A percentile compares a stretch with the other conserved stretches of the same genome.
Evolutionary conservation across 805 yeast species (phyloP).

Genomic region (Myxozyma vanderwaltii): DNA sequence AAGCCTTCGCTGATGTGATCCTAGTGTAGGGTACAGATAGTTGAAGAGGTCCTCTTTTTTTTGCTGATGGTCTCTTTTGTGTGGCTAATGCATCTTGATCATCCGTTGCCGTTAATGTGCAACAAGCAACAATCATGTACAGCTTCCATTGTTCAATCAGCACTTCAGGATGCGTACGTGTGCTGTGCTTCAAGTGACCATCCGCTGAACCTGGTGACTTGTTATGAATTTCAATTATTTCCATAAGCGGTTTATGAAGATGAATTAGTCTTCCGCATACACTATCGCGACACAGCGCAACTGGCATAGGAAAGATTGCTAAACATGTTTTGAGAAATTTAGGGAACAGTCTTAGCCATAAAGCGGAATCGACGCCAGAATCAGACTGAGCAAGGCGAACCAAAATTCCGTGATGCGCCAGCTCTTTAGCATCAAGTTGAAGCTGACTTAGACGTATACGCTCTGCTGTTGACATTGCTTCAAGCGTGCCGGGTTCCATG

Average conservation of each 20-base stretch:
- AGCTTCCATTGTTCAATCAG: slow-evolving; percentile 86
- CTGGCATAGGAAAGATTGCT: slow-evolving; percentile 84
- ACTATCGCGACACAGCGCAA: slow-evolving; percentile 87
- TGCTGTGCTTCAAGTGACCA: slow-evolving; percentile 36
- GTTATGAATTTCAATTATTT: slow-evolving; percentile 36
- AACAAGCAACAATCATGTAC: slow-evolving; percentile 86
- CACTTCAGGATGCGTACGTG: slow-evolving; percentile 51
- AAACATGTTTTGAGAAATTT: slow-evolving; percentile 69
- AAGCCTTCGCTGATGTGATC: slow-evolving; percentile 87
- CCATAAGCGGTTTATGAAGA: slow-evolving; percentile 50
- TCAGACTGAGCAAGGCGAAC: slow-evolving; percentile 82
- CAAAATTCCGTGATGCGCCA: slow-evolving; percentile 56
- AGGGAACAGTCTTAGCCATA: slow-evolving; percentile 93
- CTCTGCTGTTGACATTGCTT: slow-evolving; percentile 70
- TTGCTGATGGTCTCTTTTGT: slow-evolving; percentile 51
- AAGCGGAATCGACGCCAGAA: slow-evolving; percentile 91
- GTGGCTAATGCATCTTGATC: slow-evolving; percentile 71
- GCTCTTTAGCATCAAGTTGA: slow-evolving; percentile 46
- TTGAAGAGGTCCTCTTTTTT: slow-evolving; percentile 19
- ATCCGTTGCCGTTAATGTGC: slow-evolving; percentile 84
- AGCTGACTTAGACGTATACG: slow-evolving; percentile 67
- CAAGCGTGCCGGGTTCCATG: slow-evolving; percentile 20
- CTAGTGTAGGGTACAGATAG: slow-evolving; percentile 51
- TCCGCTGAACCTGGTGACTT: slow-evolving; percentile 19
- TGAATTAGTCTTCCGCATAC: slow-evolving; percentile 89